Base-by-base conservation (phyloP, 805 yeast genomes). In the Tanozyma kutaoensis region DNA sequence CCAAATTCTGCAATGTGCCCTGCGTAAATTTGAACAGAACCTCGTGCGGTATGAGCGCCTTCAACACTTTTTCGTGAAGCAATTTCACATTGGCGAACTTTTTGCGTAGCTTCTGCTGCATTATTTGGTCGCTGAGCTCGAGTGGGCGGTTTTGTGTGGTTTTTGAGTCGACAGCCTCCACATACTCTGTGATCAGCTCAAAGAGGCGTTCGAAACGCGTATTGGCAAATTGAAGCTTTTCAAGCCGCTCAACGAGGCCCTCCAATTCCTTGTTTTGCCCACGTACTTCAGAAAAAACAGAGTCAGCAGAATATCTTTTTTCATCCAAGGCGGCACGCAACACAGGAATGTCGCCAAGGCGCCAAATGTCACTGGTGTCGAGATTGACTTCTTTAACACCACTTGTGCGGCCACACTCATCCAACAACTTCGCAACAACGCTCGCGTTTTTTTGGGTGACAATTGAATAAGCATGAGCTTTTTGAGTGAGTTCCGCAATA, bases 11-110 rank as follows among this genome's bases (percentile, higher is more conserved):
- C 11, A 46, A 30, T 12, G 42, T 31, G 4, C 36, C 28, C 8
- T 40, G 40, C 18, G 40, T 37, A 3, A 39, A 23, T 11, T 34
- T 28, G 5, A 35, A 25, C 23, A 38, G 42, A 3, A 55, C 52
- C 28, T 56, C 57, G 8, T 58, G 35, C 2, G 61, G 57, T 33
- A 58, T 42, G 38, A 59, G 31, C 23, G 37, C 37, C 14, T 37
- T 29, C 17, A 43, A 28, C 8, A 53, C 31, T 19, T 48, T 36
- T 11, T 44, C 44, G 21, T 46, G 48, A 8, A 46, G 37, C 9
- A 28, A 21, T 28, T 42, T 37, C 19, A 55, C 43, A 2, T 31
- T 31, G 3, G 35, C 32, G 12, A 52, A 33, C 31, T 55, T 56
- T 20, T 33, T 33, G 12, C 62, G 38, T 14, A 59, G 30, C 0